A percentile compares a stretch with the other conserved stretches of the same genome.
Evolutionary conservation across 2,329 filamentous ascomycete genomes (phyloP).

Genomic region (Sarocladiaceae sp.): DNA sequence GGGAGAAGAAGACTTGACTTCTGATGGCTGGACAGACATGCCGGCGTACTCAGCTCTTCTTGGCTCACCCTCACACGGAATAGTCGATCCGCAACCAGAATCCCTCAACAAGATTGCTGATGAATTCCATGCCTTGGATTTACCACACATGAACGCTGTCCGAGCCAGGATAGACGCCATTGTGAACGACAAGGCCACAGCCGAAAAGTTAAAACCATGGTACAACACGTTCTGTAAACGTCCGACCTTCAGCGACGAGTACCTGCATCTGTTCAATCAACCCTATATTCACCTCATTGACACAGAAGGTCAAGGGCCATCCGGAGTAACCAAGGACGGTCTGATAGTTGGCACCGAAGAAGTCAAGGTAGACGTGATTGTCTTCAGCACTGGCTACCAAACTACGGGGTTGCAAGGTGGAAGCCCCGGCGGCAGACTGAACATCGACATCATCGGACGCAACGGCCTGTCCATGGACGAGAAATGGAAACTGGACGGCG

Average conservation of each 20-base stretch:
- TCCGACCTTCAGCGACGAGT: constrained; percentile 57
- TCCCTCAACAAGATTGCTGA: constrained; percentile 11
- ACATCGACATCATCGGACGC: constrained; percentile 34
- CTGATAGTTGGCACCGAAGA: constrained; percentile 39
- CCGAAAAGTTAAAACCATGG: constrained; percentile 52
- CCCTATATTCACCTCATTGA: constrained; percentile 53
- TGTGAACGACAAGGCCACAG: constrained; percentile 49
- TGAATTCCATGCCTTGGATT: constrained; percentile 35
- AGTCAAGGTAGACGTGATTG: constrained; percentile 30
- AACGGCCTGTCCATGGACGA: constrained; percentile 38
- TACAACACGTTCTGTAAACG: constrained; percentile 62
- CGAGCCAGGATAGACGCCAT: constrained; percentile 40
- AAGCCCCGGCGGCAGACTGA: constrained; percentile 16
- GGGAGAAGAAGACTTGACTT: constrained; percentile 36
- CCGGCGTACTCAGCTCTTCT: constrained; percentile 32
- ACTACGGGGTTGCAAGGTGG: constrained; percentile 21
- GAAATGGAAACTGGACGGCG: constrained; percentile 36
- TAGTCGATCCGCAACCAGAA: not conserved
- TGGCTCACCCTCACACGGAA: constrained; percentile 16
- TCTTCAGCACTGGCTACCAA: constrained; percentile 33
- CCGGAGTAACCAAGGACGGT: constrained; percentile 37
- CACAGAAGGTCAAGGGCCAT: constrained; percentile 51
- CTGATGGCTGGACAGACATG: constrained; percentile 44
- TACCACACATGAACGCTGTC: constrained; percentile 34
- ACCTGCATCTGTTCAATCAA: constrained; percentile 54